Percentiles rank a stretch among this genome's conserved stretches.
Evolutionary conservation across 2,329 filamentous ascomycete species (phyloP).

Genomic region (Colletotrichum euphorbiae): DNA sequence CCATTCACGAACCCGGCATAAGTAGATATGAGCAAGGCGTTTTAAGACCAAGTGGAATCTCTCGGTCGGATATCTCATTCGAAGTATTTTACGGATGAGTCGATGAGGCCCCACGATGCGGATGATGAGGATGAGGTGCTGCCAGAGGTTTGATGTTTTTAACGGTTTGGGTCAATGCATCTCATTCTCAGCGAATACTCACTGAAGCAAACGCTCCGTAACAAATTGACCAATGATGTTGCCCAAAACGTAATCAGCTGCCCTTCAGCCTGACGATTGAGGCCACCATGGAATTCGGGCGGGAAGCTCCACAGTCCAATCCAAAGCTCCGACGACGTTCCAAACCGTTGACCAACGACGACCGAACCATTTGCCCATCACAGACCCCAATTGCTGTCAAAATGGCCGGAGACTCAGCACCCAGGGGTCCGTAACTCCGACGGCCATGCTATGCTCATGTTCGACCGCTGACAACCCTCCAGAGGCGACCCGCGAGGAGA

Average conservation of each 20-base stretch:
- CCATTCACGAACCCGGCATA: too few relatives aligned
- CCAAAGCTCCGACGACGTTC: conserved; percentile 40
- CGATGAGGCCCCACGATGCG: too few relatives aligned
- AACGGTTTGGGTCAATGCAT: neutral
- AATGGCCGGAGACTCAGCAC: conserved; percentile 40
- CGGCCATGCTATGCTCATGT: neutral
- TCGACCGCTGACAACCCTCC: conserved; percentile 19
- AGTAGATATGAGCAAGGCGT: too few relatives aligned
- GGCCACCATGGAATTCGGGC: conserved; percentile 20
- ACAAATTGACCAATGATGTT: conserved; percentile 14
- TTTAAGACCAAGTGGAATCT: too few relatives aligned
- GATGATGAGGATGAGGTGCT: neutral
- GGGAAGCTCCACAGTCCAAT: conserved; percentile 37
- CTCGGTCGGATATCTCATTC: too few relatives aligned
- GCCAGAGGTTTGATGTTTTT: too few relatives aligned
- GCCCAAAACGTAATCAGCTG: conserved; percentile 16
- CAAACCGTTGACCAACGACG: conserved; percentile 35
- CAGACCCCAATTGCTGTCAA: conserved; percentile 34
- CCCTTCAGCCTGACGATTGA: conserved; percentile 10
- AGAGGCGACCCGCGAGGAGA: conserved; percentile 84
- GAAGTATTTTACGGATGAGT: too few relatives aligned
- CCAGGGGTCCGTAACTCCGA: conserved; percentile 29
- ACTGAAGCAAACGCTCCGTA: neutral
- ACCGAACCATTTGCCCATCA: conserved; percentile 34
- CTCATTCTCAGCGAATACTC: neutral